Evolutionary conservation across 352 stramenopile genomes (phyloP), one percentile per base, ranked within the genome.

Genomic region (Globisporangium okanoganense): DNA sequence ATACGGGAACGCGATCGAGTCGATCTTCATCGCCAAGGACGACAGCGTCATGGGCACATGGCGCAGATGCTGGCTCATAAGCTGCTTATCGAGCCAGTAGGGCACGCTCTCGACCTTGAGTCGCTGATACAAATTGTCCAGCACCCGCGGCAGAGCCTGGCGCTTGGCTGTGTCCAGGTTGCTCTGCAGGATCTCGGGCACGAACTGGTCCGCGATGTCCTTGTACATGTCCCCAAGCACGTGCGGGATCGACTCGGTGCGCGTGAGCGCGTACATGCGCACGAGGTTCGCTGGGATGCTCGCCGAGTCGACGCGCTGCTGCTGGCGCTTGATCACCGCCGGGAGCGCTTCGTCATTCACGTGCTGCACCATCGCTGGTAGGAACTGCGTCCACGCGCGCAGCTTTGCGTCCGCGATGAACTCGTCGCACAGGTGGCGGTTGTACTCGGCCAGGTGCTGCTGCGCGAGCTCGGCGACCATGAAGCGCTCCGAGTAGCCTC

Each of bases 351-450:
- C 73, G 0, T 54, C 48, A 16, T 66, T 67, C 2, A 82, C 66
- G 7, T 62, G 51, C 3, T 64, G 36, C 8, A 77, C 67, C 36
- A 87, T 66, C 0, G 66, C 54, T 0, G 76, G 71, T 3, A 91
- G 44, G 18, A 85, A 80, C 2, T 75, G 70, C 36, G 71, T 65
- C 24, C 85, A 69, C 9, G 69, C 78, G 22, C 79, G 71, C 41
- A 81, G 54, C 66, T 91, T 92, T 3, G 78, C 79, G 0, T 78
- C 53, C 6, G 81, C 83, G n/a, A 91, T 45, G 41, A 90, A 85
- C 41, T 79, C 64, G 9, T 64, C 58, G 3, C 68, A 64, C 4
- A 91, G 56, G 35, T 87, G 76, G 5, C 47, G 58, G 1, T 59
- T 41, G 58, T 88, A 88, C 54, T 69, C 58, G 0, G 49, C 24